Percentiles rank a stretch among this genome's conserved stretches.
phyloP scores from a whole-genome alignment of 805 yeast species.

The Hanseniaspora nectarophila region DNA sequence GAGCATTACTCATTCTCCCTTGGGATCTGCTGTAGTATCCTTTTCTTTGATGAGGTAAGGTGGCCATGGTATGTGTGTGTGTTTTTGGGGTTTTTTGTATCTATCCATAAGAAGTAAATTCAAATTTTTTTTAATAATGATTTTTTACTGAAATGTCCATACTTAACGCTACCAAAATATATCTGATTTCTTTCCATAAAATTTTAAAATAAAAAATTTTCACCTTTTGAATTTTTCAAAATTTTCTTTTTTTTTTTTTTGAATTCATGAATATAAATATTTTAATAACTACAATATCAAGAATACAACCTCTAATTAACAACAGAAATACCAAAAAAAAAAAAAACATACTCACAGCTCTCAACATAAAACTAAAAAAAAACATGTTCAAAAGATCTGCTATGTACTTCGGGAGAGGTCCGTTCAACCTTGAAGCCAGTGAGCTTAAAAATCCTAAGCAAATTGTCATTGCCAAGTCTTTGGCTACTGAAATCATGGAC shows the following conservation, averaged over 20 bases:
- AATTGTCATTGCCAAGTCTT: constrained; percentile 1
- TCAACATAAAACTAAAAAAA: background rate
- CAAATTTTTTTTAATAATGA: no score
- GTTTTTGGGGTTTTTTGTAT: background rate
- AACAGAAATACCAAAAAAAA: no score
- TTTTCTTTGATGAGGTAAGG: constrained; percentile 15
- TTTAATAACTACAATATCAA: no score
- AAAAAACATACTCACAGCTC: no score
- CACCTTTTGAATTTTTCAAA: background rate
- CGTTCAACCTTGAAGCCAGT: background rate
- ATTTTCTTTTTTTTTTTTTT: background rate
- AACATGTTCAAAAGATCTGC: constrained; percentile 15
- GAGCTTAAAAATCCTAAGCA: constrained; percentile 11
- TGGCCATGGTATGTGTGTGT: background rate
- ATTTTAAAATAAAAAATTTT: background rate
- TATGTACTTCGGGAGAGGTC: constrained; percentile 6
- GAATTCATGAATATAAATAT: background rate
- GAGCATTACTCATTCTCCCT: constrained; percentile 77
- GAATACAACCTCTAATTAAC: no score
- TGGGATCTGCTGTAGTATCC: constrained; percentile 8
- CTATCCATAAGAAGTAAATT: no score
- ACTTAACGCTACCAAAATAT: no score
- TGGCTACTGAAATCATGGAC: constrained; percentile 40
- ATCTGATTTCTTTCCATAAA: no score
- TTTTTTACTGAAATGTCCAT: no score